Percentiles rank a stretch among this genome's conserved stretches.
Conservation (phyloP, 495 filamentous ascomycete species). For the Sordaria brevicollis region DNA sequence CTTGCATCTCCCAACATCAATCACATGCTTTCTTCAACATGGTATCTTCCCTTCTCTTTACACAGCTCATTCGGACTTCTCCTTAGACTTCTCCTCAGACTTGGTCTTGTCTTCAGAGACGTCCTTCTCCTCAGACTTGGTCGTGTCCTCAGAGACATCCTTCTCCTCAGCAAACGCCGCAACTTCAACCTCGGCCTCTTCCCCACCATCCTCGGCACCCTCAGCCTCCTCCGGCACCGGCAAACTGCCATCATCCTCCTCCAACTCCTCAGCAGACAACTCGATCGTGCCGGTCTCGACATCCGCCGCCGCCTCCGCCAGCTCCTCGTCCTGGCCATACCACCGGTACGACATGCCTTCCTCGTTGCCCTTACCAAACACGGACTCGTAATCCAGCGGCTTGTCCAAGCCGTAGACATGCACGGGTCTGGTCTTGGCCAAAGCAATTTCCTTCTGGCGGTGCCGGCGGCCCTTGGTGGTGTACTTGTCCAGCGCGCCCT, state of each 20-base stretch:
- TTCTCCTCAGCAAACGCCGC: neutral
- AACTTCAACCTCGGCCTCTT: neutral
- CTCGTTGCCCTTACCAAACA: conserved; percentile 12
- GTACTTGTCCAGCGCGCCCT: conserved; percentile 16
- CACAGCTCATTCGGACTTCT: neutral
- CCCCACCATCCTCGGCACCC: neutral
- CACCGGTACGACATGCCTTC: neutral
- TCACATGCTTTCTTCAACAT: neutral
- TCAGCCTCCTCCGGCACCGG: neutral
- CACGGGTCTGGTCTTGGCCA: conserved; percentile 12
- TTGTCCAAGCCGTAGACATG: conserved; percentile 19
- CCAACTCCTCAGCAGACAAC: neutral
- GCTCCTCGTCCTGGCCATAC: neutral
- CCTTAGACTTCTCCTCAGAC: no score
- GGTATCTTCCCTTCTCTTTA: neutral
- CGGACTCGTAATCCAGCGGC: conserved; percentile 15
- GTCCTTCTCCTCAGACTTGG: neutral
- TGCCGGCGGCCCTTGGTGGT: conserved; percentile 18
- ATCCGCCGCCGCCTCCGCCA: neutral
- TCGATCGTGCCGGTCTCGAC: neutral
- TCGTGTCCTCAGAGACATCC: neutral
- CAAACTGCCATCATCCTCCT: neutral
- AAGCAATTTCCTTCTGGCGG: conserved; percentile 11
- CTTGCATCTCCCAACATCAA: neutral
- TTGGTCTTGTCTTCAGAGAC: no score